phyloP scores from a whole-genome alignment of 768 basidiomycete species.

The Hericium coralloides region DNA sequence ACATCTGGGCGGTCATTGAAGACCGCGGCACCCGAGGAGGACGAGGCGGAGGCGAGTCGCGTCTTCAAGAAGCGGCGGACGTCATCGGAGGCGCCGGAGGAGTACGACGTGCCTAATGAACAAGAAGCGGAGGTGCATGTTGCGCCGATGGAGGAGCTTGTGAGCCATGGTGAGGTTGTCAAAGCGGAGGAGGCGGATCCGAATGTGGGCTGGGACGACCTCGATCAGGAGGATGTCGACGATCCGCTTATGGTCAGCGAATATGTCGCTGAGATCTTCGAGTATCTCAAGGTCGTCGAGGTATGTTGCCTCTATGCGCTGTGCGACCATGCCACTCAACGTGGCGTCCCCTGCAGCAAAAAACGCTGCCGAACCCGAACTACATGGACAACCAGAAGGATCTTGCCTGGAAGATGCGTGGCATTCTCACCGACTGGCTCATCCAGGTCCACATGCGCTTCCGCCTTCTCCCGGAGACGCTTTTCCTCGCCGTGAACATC shows the following conservation, averaged over 20 bases:
- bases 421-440: conserved; percentile 87
- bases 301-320: conserved; percentile 31
- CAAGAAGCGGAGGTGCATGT: conserved; percentile 35
- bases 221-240: conserved; percentile 85
- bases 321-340: conserved; percentile 9
- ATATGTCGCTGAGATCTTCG: conserved; percentile 90
- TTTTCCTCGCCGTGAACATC: conserved; percentile 84
- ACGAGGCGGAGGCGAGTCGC: conserved; percentile 50
- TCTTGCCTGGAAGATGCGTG: conserved; percentile 84
- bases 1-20: not conserved
- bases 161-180: conserved; percentile 17
- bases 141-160: conserved; percentile 26
- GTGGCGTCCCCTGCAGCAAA: conserved; percentile 33
- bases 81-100: conserved; percentile 51
- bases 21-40: conserved; percentile 23
- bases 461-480: conserved; percentile 80
- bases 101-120: conserved; percentile 24
- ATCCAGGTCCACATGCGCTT: conserved; percentile 86
- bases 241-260: conserved; percentile 97
- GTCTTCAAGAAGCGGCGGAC: conserved; percentile 70
- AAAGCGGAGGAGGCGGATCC: conserved; percentile 61
- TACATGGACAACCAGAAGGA: conserved; percentile 84
- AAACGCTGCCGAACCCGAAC: conserved; percentile 71
- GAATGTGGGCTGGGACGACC: conserved; percentile 74
- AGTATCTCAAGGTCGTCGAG: conserved; percentile 83